A percentile compares a stretch with the other conserved stretches of the same genome.
Conservation (phyloP, 2,329 filamentous ascomycete genomes). For the Aureobasidium melanogenum region DNA sequence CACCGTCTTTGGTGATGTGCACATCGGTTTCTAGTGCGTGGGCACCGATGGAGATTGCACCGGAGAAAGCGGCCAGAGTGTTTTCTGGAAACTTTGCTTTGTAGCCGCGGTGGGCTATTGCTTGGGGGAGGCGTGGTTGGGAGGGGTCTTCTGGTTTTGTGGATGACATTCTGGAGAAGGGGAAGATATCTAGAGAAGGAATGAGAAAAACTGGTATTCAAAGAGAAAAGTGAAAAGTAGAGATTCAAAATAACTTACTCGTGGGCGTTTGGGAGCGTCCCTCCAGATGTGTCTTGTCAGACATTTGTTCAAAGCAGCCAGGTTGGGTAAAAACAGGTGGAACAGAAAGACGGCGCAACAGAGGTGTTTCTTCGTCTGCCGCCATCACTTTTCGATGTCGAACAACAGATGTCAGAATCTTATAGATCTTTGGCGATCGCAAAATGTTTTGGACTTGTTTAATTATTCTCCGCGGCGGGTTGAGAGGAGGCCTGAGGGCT, state of each 20-base stretch:
- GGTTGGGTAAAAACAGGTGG: conserved; percentile 14
- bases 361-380: conserved; percentile 6
- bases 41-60: conserved; percentile 63
- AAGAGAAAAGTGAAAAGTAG: neutral
- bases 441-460: neutral
- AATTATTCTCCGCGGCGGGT: neutral
- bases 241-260: conserved; percentile 4
- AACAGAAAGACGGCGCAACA: conserved; percentile 1
- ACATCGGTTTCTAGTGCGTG: conserved; percentile 85
- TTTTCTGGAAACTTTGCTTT: conserved; percentile 78
- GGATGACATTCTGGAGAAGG: neutral
- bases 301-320: conserved; percentile 14
- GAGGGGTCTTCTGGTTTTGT: neutral
- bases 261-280: neutral
- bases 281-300: conserved; percentile 8
- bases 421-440: neutral
- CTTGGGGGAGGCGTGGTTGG: conserved; percentile 44
- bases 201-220: neutral
- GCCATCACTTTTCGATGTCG: conserved; percentile 5
- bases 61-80: conserved; percentile 67
- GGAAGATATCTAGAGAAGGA: conserved; percentile 6
- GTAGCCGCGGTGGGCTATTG: conserved; percentile 72
- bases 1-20: conserved; percentile 70
- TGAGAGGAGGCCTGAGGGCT: neutral
- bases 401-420: neutral